Base-by-base conservation (phyloP, 129 eudicot species). In the Pulicaria dysenterica region DNA sequence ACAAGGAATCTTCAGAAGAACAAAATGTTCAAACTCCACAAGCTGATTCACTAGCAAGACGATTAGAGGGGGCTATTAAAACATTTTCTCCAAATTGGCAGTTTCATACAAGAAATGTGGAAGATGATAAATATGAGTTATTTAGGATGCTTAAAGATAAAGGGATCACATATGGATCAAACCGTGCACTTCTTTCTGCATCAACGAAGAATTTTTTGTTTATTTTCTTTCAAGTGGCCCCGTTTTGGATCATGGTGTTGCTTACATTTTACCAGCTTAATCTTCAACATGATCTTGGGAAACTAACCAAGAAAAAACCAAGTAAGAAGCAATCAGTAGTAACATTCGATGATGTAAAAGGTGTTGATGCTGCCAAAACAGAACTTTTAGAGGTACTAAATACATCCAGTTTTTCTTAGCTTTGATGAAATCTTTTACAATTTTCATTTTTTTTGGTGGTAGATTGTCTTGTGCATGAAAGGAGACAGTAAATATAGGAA, bases 271-370 rank as follows among this genome's bases (percentile, higher is more conserved):
- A 74, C 64, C 84, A 80, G 53, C 80, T 80, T 8, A 74, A 40
- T 44, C 45, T 40, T 74, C 80, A 80, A 61, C 80, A 68, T 74
- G 71, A 64, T 74, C 71, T 80, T 44, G 80, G 84, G 37, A 80
- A 73, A 63, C n/a, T 68, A 36, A 74, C 72, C 3, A 68, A 69
- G 64, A 80, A 57, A 61, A 74, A 68, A 63, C 84, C 80, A 19
- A 80, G 77, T 61, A 73, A 50, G 34, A 80, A 74, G 51, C 84
- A 79, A 8, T 74, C 80, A 0, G 56, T 80, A 4, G 84, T 80
- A 14, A 80, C 84, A 43, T 80, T 80, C 6, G 77, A 80, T 61
- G 84, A 80, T 68, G 84, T 80, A 15, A 75, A 80, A 39, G 84
- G 80, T n/a, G 80, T 74, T 51, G 84, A 80, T 62, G 77, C 72